These are phyloP conservation scores for Corylus americana DNA, from an alignment of 306 rosid genomes.

Conservation along the genomic window DNA sequence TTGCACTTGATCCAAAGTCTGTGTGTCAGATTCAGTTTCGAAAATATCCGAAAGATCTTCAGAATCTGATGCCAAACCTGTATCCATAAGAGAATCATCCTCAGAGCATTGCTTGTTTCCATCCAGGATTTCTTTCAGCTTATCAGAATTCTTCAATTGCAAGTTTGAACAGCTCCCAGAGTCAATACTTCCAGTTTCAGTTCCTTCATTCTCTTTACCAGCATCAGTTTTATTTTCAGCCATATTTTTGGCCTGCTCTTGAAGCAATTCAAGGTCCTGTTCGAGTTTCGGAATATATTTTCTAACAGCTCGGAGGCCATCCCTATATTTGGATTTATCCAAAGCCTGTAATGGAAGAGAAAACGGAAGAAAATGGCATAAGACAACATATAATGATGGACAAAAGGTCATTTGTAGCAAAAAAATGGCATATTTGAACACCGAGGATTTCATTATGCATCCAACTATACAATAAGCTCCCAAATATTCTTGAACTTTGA, in stretches of 20 bases:
- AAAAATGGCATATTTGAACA: background rate
- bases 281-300: conserved; percentile 74
- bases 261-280: conserved; percentile 82
- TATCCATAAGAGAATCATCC: conserved; percentile 49
- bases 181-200: conserved; percentile 29
- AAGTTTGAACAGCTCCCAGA: conserved; percentile 38
- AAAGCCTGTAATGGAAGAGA: conserved; percentile 62
- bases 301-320: conserved; percentile 84
- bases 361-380: background rate
- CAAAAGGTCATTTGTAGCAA: background rate
- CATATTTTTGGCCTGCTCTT: conserved; percentile 50
- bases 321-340: conserved; percentile 89
- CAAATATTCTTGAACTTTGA: background rate
- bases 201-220: conserved; percentile 42
- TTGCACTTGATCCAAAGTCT: conserved; percentile 42
- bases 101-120: conserved; percentile 31
- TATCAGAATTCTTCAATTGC: conserved; percentile 36
- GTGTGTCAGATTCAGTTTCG: conserved; percentile 66
- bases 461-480: background rate
- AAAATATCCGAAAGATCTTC: conserved; percentile 77
- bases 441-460: background rate
- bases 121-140: conserved; percentile 35
- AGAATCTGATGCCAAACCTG: conserved; percentile 50
- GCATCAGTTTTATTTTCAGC: conserved; percentile 37
- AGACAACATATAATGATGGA: conserved; percentile 4